Evolutionary conservation across 208 protist genomes (phyloP).

Genomic region (Zelonia costaricensis): DNA sequence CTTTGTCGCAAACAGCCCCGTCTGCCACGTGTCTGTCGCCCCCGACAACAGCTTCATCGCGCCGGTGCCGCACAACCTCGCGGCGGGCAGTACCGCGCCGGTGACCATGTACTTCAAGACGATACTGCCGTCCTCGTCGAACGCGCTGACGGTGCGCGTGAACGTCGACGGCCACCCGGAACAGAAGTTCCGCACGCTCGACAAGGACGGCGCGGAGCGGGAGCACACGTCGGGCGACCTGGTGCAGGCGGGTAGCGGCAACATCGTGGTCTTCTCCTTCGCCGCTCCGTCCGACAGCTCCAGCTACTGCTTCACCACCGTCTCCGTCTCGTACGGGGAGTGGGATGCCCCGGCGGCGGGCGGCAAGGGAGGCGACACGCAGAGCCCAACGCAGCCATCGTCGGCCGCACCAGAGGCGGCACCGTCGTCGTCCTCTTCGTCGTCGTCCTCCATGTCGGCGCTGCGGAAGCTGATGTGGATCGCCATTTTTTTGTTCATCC

Average conservation of each 20-base stretch:
- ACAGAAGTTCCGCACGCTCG: slow-evolving; percentile 4
- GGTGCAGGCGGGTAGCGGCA: slow-evolving; percentile 10
- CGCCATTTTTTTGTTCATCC: slow-evolving; percentile 29
- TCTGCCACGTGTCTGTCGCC: slow-evolving; percentile 64
- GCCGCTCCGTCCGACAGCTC: neutral
- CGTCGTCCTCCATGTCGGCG: slow-evolving; percentile 10
- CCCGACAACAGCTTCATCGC: slow-evolving; percentile 52
- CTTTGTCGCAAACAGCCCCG: slow-evolving; percentile 68
- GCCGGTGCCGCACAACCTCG: slow-evolving; percentile 41
- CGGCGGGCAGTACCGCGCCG: slow-evolving; percentile 1
- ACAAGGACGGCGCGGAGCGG: slow-evolving; percentile 12
- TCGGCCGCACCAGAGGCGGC: neutral
- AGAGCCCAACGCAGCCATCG: neutral
- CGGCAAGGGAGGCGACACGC: neutral
- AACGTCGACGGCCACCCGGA: neutral
- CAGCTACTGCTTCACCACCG: slow-evolving; percentile 14
- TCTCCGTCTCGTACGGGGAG: slow-evolving; percentile 22
- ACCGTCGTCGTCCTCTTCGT: neutral
- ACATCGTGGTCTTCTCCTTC: slow-evolving; percentile 24
- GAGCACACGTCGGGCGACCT: slow-evolving; percentile 23
- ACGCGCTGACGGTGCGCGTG: slow-evolving; percentile 24
- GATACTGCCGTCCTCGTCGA: slow-evolving; percentile 27
- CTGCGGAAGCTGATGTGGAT: slow-evolving; percentile 25
- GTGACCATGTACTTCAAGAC: slow-evolving; percentile 63
- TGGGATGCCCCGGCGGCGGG: neutral